These are phyloP conservation scores for Diaporthe batatas DNA, from an alignment of 2,329 filamentous ascomycete species.

Conservation along the genomic window DNA sequence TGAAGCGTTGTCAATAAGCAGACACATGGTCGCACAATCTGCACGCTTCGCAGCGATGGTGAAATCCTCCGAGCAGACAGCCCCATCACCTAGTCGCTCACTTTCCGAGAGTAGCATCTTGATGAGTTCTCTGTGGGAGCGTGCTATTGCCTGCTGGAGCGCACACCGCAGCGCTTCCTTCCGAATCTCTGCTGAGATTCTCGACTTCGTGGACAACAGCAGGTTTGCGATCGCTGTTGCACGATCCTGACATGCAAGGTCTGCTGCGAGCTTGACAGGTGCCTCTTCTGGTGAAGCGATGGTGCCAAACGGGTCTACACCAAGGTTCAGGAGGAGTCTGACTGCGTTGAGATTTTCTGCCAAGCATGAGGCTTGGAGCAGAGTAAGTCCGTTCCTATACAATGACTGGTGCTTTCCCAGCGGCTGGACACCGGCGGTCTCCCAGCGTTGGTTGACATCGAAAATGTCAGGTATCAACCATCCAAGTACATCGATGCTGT, in stretches of 20 bases:
- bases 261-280: neutral
- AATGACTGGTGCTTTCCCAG: too few relatives aligned
- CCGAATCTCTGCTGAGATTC: neutral
- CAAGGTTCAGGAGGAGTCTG: neutral
- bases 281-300: accelerated
- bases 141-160: neutral
- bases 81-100: neutral
- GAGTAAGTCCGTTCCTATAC: too few relatives aligned
- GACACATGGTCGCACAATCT: neutral
- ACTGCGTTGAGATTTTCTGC: neutral
- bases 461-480: neutral
- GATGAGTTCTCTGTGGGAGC: neutral
- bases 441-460: neutral
- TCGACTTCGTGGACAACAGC: neutral
- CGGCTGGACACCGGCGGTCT: too few relatives aligned
- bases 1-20: neutral
- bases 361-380: neutral
- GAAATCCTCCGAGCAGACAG: neutral
- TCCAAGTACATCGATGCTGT: neutral
- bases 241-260: accelerated
- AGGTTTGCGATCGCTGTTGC: neutral
- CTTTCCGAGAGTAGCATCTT: neutral
- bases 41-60: neutral
- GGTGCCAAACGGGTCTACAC: neutral
- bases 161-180: neutral